Percentiles rank a stretch among this genome's conserved stretches.
Evolutionary conservation across 768 basidiomycete species (phyloP).

Genomic region (Amanita inopinata): DNA sequence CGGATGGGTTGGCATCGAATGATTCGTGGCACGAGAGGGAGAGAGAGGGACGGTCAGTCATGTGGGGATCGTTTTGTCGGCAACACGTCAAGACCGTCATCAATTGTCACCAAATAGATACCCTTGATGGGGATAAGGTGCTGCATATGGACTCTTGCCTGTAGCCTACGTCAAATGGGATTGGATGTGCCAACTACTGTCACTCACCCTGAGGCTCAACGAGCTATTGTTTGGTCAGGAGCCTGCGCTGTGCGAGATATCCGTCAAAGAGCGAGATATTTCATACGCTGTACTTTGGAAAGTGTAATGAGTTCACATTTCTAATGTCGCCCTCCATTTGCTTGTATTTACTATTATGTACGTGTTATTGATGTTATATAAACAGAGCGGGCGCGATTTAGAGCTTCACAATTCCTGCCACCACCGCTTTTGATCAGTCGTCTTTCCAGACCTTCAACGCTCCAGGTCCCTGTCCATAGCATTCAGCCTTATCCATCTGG

Average conservation of each 20-base stretch:
- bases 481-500: slow-evolving; percentile 19
- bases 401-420: slow-evolving; percentile 15
- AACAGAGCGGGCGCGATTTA: background rate
- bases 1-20: background rate
- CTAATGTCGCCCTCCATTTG: slow-evolving; percentile 1
- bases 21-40: background rate
- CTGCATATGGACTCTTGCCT: background rate
- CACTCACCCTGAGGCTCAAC: too few relatives aligned
- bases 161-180: too few relatives aligned
- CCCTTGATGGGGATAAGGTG: background rate
- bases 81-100: too few relatives aligned
- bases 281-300: too few relatives aligned
- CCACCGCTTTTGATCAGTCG: slow-evolving; percentile 10
- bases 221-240: too few relatives aligned
- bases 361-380: slow-evolving; percentile 16
- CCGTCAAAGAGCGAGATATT: too few relatives aligned
- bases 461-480: slow-evolving; percentile 30
- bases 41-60: background rate
- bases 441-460: slow-evolving; percentile 35
- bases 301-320: background rate
- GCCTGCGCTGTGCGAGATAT: too few relatives aligned
- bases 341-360: slow-evolving; percentile 16
- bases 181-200: too few relatives aligned
- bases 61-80: background rate
- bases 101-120: too few relatives aligned